A percentile compares a stretch with the other conserved stretches of the same genome.
These are phyloP conservation scores for Trichosporon coremiiforme DNA, from an alignment of 1,284 basidiomycete species.

Conservation along the genomic window DNA sequence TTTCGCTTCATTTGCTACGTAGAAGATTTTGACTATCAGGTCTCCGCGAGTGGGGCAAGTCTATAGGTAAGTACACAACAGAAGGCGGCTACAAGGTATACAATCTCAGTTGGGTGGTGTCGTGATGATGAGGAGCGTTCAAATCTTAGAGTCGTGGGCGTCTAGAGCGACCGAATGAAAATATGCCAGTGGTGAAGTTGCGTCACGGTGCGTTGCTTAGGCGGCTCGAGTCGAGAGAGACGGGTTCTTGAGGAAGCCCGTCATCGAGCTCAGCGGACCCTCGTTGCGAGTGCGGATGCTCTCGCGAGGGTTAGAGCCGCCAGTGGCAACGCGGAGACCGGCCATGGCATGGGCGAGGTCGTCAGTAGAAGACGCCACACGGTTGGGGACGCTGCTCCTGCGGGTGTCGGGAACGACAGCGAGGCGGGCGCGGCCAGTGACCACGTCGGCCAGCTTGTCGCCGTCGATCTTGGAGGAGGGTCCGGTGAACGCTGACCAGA, in stretches of 20 bases:
- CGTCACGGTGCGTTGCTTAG: constrained; percentile 55
- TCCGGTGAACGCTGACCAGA: constrained; percentile 57
- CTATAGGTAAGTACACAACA: constrained; percentile 16
- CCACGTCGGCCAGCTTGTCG: constrained; percentile 57
- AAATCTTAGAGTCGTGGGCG: background rate
- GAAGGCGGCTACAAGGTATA: constrained; percentile 8
- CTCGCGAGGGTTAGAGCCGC: constrained; percentile 26
- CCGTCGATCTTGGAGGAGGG: constrained; percentile 43
- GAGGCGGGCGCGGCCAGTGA: constrained; percentile 54
- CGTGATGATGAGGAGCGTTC: constrained; percentile 6
- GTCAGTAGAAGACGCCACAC: constrained; percentile 26
- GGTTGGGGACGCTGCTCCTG: background rate
- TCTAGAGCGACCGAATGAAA: background rate
- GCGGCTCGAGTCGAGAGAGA: constrained; percentile 9
- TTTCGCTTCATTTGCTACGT: constrained; percentile 3
- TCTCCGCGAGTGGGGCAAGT: background rate
- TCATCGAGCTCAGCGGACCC: constrained; percentile 38
- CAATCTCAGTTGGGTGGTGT: constrained; percentile 10
- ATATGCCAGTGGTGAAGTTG: constrained; percentile 55
- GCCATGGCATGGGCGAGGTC: constrained; percentile 39
- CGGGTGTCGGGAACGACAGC: constrained; percentile 37
- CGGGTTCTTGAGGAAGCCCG: constrained; percentile 35
- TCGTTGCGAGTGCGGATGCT: constrained; percentile 34
- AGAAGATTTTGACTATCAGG: background rate
- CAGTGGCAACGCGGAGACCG: constrained; percentile 43